A percentile compares a stretch with the other conserved stretches of the same genome.
phyloP scores from a whole-genome alignment of 208 protist species.

The Trypanosoma boissoni region DNA sequence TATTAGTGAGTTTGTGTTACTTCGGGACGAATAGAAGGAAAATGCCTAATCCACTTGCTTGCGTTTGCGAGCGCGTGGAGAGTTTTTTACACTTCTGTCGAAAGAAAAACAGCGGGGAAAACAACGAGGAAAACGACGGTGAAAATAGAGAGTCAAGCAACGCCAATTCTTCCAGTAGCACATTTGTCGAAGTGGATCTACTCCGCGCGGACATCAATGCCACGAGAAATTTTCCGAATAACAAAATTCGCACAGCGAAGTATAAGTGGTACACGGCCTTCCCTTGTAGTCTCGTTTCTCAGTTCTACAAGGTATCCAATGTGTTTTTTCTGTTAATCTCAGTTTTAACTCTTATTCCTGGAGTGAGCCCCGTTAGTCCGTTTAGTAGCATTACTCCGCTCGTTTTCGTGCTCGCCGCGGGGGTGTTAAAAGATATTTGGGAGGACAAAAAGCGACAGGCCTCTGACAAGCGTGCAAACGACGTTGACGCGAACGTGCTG shows the following conservation, averaged over 20 bases:
- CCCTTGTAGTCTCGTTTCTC: constrained; percentile 70
- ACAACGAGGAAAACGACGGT: constrained; percentile 11
- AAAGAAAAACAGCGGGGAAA: no score
- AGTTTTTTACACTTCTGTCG: background rate
- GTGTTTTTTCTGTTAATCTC: constrained; percentile 93
- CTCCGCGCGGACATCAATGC: constrained; percentile 51
- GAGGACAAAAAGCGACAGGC: constrained; percentile 77
- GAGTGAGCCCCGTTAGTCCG: constrained; percentile 84
- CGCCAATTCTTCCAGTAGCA: background rate
- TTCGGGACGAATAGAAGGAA: no score
- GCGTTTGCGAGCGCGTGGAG: no score
- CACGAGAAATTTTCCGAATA: constrained; percentile 39
- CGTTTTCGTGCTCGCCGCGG: constrained; percentile 79
- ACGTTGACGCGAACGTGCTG: constrained; percentile 42
- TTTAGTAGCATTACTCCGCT: constrained; percentile 84
- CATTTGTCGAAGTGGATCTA: constrained; percentile 53
- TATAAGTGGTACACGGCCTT: constrained; percentile 63
- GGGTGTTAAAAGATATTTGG: constrained; percentile 84
- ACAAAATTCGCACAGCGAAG: constrained; percentile 66
- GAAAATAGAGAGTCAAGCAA: constrained; percentile 3
- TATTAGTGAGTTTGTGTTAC: no score
- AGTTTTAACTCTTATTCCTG: constrained; percentile 83
- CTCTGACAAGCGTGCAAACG: constrained; percentile 62
- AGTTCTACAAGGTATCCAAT: constrained; percentile 91
- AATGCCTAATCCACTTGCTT: no score